Evolutionary conservation across 495 filamentous ascomycete genomes (phyloP), one percentile per base, ranked within the genome.

Genomic region (Lindgomyces ingoldianus): DNA sequence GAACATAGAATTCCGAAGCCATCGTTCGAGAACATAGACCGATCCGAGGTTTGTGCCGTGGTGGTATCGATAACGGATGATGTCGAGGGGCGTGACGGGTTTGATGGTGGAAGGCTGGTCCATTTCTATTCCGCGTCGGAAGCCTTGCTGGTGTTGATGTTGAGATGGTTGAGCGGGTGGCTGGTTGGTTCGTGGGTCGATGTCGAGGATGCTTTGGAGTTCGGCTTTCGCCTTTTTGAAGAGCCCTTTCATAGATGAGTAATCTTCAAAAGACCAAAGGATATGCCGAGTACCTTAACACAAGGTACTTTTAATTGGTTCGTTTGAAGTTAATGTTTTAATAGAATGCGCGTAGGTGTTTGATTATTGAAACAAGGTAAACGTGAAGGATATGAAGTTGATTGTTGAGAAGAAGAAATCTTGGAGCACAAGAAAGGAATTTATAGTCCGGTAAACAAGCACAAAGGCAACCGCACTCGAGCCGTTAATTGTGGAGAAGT

Each of bases 21-120:
- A 85, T 70, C 78, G 74, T 68, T 85, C 84, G 6, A 85, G 76
- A 18, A 84, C 74, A 71, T 83, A 87, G 54, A 83, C 75, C 22
- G 79, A 77, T 39, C 84, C 83, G 18, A 86, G 71, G 60, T 85
- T 86, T 3, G 76, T 75, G 18, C 83, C 83, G 70, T 85, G 79
- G 60, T 84, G 81, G 67, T 79, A 83, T 52, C 83, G 80, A 68
- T 83, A 84, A 14, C 80, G 74, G 27, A 79, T 70, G 39, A 82
- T 71, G 62, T 85, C 81, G 42, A 69, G 57, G 4, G 70, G 48
- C 22, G 75, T 76, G 12, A 81, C 77, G 8, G 75, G 62, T 36
- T 58, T 51, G 29, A 78, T 71, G 12, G 53, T 57, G n/a, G 73
- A 73, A 3, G 70, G 70, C 25, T 54, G 45, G 48, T 69, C 67